Evolutionary conservation across 306 rosid species (phyloP).

Genomic region (Datisca glomerata): DNA sequence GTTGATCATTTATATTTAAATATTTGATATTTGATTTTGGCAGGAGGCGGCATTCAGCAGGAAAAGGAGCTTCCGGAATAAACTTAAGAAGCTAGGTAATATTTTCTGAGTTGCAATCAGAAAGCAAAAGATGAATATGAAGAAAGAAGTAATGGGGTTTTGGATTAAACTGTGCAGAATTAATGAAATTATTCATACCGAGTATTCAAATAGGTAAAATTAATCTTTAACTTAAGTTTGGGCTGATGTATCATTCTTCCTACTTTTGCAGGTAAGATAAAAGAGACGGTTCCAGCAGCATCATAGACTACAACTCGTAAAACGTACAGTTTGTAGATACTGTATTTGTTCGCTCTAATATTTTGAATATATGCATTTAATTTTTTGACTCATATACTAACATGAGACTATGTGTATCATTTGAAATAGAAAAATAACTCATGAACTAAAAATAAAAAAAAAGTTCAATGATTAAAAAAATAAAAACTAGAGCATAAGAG

Average conservation of each 20-base stretch:
- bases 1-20: neutral
- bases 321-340: neutral
- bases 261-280: constrained; percentile 3
- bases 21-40: constrained; percentile 8
- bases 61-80: constrained; percentile 90
- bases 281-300: constrained; percentile 5
- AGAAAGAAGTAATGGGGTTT: too few relatives aligned
- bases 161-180: too few relatives aligned
- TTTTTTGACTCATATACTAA: neutral
- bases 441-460: neutral
- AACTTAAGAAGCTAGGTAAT: constrained; percentile 58
- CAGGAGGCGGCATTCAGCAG: constrained; percentile 96
- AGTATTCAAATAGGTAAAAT: neutral
- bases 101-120: neutral
- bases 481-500: too few relatives aligned
- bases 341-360: neutral
- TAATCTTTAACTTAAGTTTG: neutral
- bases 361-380: too few relatives aligned
- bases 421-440: neutral
- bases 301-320: neutral
- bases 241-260: neutral
- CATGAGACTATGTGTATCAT: neutral
- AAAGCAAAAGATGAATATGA: neutral
- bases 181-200: neutral
- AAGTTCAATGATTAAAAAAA: too few relatives aligned